phyloP scores from a whole-genome alignment of 331 rosid genomes.

The Rhamnella rubrinervis region DNA sequence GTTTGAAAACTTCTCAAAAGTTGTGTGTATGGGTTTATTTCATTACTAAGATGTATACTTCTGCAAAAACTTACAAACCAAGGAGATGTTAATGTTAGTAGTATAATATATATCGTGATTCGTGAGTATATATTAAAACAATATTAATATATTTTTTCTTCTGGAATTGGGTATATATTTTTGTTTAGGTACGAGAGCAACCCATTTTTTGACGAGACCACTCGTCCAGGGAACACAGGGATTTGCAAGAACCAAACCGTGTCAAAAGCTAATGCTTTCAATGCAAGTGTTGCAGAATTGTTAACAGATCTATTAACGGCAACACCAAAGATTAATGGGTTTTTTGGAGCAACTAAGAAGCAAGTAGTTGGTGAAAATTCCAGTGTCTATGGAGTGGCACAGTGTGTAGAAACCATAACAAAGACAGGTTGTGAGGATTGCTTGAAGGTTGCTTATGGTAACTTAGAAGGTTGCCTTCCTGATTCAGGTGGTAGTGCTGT shows the following conservation, averaged over 20 bases:
- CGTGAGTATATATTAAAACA: too few relatives aligned
- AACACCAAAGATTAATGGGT: slow-evolving; percentile 50
- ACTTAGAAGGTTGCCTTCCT: slow-evolving; percentile 46
- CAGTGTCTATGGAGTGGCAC: slow-evolving; percentile 58
- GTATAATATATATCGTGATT: too few relatives aligned
- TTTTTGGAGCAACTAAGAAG: slow-evolving; percentile 49
- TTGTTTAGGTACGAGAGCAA: slow-evolving; percentile 54
- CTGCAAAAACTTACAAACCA: too few relatives aligned
- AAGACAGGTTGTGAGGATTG: slow-evolving; percentile 49
- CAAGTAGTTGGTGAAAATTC: background rate
- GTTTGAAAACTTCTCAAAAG: too few relatives aligned
- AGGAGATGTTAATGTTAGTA: too few relatives aligned
- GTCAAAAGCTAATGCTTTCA: slow-evolving; percentile 25
- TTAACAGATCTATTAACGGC: slow-evolving; percentile 42
- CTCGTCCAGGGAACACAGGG: slow-evolving; percentile 49
- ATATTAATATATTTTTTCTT: too few relatives aligned
- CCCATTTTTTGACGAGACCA: slow-evolving; percentile 51
- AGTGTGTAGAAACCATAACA: slow-evolving; percentile 51
- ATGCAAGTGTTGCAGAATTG: slow-evolving; percentile 25
- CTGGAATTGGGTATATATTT: background rate
- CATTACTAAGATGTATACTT: too few relatives aligned
- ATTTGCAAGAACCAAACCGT: slow-evolving; percentile 45
- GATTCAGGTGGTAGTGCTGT: slow-evolving; percentile 45
- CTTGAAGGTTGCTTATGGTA: slow-evolving; percentile 45
- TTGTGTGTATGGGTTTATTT: too few relatives aligned